Conservation (phyloP, 2,329 filamentous ascomycete species). For the Phyllosticta ampelicida region DNA sequence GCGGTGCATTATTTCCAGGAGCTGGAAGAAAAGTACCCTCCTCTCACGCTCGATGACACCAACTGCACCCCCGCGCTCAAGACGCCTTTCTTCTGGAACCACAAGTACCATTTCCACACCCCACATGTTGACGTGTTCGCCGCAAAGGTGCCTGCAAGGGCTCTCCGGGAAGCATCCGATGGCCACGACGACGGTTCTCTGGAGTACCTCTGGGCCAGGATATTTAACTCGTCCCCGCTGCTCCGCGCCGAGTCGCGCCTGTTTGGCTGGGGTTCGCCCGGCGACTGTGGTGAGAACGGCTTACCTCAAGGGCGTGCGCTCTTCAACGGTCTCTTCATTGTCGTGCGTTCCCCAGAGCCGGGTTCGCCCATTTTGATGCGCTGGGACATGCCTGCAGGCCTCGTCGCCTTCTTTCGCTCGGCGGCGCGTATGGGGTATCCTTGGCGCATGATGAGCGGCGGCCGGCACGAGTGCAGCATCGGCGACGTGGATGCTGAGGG, state of each 20-base stretch:
- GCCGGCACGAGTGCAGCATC: constrained; percentile 4
- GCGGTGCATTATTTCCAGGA: background rate
- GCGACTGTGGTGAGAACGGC: constrained; percentile 6
- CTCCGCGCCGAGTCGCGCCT: constrained; percentile 1
- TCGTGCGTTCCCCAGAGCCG: background rate
- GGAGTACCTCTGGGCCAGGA: constrained; percentile 3
- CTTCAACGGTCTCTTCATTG: background rate
- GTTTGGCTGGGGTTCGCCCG: background rate
- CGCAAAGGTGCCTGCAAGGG: background rate
- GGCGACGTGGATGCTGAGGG: background rate
- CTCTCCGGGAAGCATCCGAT: background rate
- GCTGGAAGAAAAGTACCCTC: constrained; percentile 3
- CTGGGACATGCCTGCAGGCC: background rate
- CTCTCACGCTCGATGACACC: background rate
- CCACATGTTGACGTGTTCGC: constrained; percentile 4
- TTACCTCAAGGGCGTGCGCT: background rate
- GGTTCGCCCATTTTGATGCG: background rate
- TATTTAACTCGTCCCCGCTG: constrained; percentile 1
- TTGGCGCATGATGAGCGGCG: constrained; percentile 8
- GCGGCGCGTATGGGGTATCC: constrained; percentile 4
- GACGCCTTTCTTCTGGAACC: background rate
- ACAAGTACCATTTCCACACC: background rate
- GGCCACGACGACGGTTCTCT: background rate
- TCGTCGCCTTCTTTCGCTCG: background rate
- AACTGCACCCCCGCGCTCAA: background rate